Evolutionary conservation across 2,329 filamentous ascomycete species (phyloP).

Genomic region (Monilinia laxa): DNA sequence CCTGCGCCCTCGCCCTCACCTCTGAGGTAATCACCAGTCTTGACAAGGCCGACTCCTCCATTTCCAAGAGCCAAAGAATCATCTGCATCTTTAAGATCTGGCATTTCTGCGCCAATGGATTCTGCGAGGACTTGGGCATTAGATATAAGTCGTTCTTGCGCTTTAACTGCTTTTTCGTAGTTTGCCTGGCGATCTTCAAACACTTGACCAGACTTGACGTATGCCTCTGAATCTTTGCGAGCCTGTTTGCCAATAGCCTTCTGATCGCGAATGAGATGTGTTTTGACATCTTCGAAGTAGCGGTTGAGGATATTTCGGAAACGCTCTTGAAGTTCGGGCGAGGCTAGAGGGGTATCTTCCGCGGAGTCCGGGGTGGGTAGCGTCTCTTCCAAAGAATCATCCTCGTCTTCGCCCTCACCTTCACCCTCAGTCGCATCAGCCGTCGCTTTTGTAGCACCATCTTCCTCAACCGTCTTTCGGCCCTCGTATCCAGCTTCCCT

Average conservation of each 20-base stretch:
- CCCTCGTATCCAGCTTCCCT: conserved; percentile 69
- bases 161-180: conserved; percentile 90
- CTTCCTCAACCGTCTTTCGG: conserved; percentile 80
- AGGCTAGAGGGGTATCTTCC: conserved; percentile 71
- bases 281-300: conserved; percentile 92
- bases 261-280: conserved; percentile 85
- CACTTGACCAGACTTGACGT: conserved; percentile 96
- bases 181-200: conserved; percentile 96
- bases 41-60: conserved; percentile 86
- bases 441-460: conserved; percentile 61
- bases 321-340: conserved; percentile 75
- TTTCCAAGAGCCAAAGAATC: conserved; percentile 63
- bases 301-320: conserved; percentile 82
- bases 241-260: conserved; percentile 84
- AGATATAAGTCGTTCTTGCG: conserved; percentile 83
- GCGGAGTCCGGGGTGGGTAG: conserved; percentile 45
- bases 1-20: conserved; percentile 87
- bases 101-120: conserved; percentile 86
- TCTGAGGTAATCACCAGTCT: conserved; percentile 87
- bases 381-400: conserved; percentile 47
- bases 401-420: conserved; percentile 45
- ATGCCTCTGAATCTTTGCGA: conserved; percentile 93
- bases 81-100: conserved; percentile 82
- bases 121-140: conserved; percentile 93
- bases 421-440: conserved; percentile 49